phyloP scores from a whole-genome alignment of 176 grass and related monocot species.

The Triticum timopheevii region DNA sequence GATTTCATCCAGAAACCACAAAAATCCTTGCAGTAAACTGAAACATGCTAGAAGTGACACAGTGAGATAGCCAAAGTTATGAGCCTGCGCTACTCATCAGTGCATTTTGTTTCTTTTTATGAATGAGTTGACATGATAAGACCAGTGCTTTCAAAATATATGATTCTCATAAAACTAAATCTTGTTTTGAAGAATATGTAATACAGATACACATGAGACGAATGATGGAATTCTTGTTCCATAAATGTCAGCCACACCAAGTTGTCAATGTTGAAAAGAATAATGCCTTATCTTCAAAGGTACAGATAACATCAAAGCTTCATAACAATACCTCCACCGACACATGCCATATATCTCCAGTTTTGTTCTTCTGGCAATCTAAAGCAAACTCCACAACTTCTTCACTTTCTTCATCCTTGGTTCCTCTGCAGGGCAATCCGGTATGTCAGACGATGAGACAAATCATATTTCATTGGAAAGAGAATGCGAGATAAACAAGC shows the following conservation, averaged over 20 bases:
- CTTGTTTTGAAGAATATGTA: neutral
- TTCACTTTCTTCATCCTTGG: slow-evolving; percentile 28
- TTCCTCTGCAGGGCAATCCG: slow-evolving; percentile 38
- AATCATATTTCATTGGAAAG: slow-evolving; percentile 2
- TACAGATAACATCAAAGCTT: slow-evolving; percentile 7
- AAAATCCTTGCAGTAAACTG: neutral
- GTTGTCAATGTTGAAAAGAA: neutral
- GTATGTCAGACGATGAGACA: slow-evolving; percentile 17
- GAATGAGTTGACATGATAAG: neutral
- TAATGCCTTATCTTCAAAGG: neutral
- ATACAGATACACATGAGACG: slow-evolving; percentile 19
- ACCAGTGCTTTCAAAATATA: neutral
- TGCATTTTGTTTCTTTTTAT: neutral
- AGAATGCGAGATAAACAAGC: neutral
- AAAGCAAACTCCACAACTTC: slow-evolving; percentile 60
- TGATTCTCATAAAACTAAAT: slow-evolving; percentile 17
- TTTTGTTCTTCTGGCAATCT: slow-evolving; percentile 70
- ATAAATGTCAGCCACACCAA: neutral
- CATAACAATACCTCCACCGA: slow-evolving; percentile 63
- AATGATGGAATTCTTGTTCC: slow-evolving; percentile 12
- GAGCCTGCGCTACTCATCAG: neutral
- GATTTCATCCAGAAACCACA: neutral
- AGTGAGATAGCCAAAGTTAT: neutral
- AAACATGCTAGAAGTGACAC: slow-evolving; percentile 27
- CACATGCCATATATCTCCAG: slow-evolving; percentile 94